Percentiles rank a stretch among this genome's conserved stretches.
Conservation (phyloP, 1,284 basidiomycete species). For the Papiliotrema fonsecae region DNA sequence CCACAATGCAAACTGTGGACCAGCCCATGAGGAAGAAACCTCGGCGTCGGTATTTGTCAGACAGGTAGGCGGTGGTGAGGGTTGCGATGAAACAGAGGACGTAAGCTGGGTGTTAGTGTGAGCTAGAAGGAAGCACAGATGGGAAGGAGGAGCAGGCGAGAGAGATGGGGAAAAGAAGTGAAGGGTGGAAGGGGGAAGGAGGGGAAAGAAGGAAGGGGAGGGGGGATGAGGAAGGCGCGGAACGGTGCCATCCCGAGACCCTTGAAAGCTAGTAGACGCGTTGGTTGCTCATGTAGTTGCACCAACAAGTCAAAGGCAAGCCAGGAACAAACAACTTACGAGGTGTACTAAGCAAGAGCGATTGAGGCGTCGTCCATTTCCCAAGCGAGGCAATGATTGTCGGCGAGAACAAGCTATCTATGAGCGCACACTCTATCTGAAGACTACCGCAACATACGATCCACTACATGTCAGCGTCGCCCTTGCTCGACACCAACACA, state of each 20-base stretch:
- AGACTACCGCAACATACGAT: constrained; percentile 16
- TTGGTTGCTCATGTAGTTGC: too few species aligned
- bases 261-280: too few species aligned
- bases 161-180: too few species aligned
- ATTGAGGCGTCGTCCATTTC: constrained; percentile 42
- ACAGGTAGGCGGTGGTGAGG: constrained; percentile 44
- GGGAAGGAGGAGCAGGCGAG: too few species aligned
- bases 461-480: constrained; percentile 11
- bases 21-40: constrained; percentile 50
- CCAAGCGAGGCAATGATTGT: constrained; percentile 49
- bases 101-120: constrained; percentile 44
- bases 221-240: too few species aligned
- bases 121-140: too few species aligned
- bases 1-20: constrained; percentile 44
- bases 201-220: too few species aligned
- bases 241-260: too few species aligned
- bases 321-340: constrained; percentile 22
- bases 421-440: neutral
- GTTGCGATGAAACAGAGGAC: constrained; percentile 52
- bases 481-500: neutral
- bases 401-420: constrained; percentile 44
- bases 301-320: neutral
- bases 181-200: too few species aligned
- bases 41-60: constrained; percentile 45
- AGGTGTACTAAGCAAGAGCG: constrained; percentile 47